A percentile compares a stretch with the other conserved stretches of the same genome.
phyloP scores from a whole-genome alignment of 805 yeast species.

The Candida nonsorbophila region DNA sequence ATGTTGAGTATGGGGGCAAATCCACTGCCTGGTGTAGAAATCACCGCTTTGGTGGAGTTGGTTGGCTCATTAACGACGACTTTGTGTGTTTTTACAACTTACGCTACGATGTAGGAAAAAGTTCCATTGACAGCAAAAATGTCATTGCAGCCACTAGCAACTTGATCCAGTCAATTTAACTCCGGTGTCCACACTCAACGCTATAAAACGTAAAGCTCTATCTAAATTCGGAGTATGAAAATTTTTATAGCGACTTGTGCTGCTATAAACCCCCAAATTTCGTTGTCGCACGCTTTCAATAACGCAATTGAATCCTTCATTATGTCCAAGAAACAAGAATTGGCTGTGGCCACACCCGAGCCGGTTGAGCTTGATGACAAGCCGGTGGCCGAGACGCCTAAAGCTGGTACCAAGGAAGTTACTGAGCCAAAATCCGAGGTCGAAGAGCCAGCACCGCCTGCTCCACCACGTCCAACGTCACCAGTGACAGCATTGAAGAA shows the following conservation, averaged over 20 bases:
- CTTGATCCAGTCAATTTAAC: conserved; percentile 21
- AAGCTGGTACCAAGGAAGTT: too few relatives aligned
- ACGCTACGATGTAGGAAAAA: neutral
- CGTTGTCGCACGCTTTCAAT: too few relatives aligned
- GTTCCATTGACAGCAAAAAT: neutral
- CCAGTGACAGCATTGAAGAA: conserved; percentile 50
- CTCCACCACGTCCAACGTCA: conserved; percentile 54
- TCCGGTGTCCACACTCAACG: conserved; percentile 47
- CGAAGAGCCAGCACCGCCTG: conserved; percentile 28
- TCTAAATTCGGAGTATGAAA: conserved; percentile 12
- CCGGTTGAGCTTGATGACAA: too few relatives aligned
- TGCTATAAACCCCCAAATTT: too few relatives aligned
- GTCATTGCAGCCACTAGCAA: neutral
- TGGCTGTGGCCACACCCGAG: too few relatives aligned
- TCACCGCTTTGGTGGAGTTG: neutral
- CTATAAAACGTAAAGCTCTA: conserved; percentile 35
- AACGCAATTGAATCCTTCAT: too few relatives aligned
- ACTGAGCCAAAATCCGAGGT: too few relatives aligned
- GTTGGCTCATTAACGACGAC: neutral
- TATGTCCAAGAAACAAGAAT: too few relatives aligned
- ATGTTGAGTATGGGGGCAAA: neutral
- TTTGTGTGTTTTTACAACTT: neutral
- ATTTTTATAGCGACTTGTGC: neutral
- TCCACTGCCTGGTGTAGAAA: neutral
- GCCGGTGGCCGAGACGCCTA: too few relatives aligned